Percentiles rank a stretch among this genome's conserved stretches.
These are phyloP conservation scores for Pseudisothecium myosuroides DNA, from an alignment of 225 moss, liverwort and hornwort species.

Conservation along the genomic window DNA sequence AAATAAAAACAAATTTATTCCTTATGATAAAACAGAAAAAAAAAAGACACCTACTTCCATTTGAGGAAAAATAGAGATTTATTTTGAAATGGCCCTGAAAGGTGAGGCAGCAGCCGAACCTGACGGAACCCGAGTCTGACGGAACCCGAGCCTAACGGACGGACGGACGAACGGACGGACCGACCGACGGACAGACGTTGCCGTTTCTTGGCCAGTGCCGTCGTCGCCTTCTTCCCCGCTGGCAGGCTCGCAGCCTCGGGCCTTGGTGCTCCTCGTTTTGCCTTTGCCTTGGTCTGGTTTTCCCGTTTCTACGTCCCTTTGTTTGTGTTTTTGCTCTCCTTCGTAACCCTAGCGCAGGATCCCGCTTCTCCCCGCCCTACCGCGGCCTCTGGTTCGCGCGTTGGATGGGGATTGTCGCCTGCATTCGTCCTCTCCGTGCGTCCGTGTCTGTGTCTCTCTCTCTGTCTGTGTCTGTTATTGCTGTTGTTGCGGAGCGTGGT, in stretches of 20 bases:
- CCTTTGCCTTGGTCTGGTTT: background rate
- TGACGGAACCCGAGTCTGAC: background rate
- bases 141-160: too few relatives aligned
- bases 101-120: background rate
- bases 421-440: background rate
- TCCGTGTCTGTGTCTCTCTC: background rate
- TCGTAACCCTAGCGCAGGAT: background rate
- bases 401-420: slow-evolving; percentile 12
- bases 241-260: background rate
- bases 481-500: background rate
- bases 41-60: background rate
- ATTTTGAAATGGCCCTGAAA: background rate
- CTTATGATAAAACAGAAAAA: background rate
- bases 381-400: slow-evolving; percentile 11
- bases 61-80: background rate
- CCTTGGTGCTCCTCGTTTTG: background rate
- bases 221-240: background rate
- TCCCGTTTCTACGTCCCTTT: background rate
- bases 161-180: background rate
- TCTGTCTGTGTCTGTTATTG: background rate
- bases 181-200: background rate
- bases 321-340: background rate
- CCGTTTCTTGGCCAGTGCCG: background rate
- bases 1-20: background rate
- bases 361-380: background rate